Conservation (phyloP, 169 alveolate genomes). For the Sarcocystis neurona region DNA sequence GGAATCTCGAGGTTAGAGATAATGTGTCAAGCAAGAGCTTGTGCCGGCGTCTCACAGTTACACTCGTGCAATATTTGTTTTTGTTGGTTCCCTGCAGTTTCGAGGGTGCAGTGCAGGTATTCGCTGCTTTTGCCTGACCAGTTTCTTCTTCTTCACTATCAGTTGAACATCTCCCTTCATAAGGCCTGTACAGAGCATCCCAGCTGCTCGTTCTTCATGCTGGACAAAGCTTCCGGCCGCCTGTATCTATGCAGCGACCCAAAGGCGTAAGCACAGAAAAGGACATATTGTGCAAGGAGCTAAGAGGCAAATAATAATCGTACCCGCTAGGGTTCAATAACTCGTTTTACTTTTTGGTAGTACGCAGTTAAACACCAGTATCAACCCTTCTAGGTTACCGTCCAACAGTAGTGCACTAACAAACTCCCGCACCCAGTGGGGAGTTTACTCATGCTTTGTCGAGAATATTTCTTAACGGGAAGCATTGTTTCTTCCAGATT, state of each 20-base stretch:
- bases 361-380: too few species aligned
- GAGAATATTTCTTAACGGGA: too few species aligned
- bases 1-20: conserved; percentile 10
- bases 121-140: too few species aligned
- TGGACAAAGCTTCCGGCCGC: background rate
- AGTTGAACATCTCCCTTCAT: background rate
- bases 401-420: too few species aligned
- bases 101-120: conserved; percentile 29
- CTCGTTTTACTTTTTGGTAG: too few species aligned
- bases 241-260: conserved; percentile 7
- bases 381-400: too few species aligned
- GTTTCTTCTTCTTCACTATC: background rate
- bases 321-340: background rate
- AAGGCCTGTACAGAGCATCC: conserved; percentile 1
- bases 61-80: background rate
- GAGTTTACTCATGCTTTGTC: too few species aligned
- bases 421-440: too few species aligned
- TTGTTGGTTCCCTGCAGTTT: background rate
- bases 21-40: background rate
- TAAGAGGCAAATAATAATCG: too few species aligned
- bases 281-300: too few species aligned
- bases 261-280: conserved; percentile 13
- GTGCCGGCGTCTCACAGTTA: background rate
- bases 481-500: background rate
- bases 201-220: conserved; percentile 22